Evolutionary conservation across 1,284 basidiomycete species (phyloP), one percentile per base, ranked within the genome.

Genomic region (Singerocomus rubriflavus): DNA sequence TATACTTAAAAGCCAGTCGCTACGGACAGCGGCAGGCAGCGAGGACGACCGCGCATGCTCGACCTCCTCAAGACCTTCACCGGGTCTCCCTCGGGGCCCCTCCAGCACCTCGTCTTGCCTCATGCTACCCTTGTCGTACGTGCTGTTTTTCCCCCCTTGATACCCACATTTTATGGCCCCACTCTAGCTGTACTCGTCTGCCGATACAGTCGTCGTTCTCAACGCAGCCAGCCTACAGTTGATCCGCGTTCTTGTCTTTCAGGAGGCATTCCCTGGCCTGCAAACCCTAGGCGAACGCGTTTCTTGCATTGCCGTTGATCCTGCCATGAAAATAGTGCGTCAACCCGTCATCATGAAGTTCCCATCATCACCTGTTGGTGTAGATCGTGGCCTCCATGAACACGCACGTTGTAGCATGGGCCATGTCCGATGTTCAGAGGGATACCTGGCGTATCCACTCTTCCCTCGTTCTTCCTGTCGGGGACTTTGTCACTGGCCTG

Each of bases 361-460:
- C 43, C 41, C 44, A 29, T 53, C 40, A 49, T 51, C 46, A 54
- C 40, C 44, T 44, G 50, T 44, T 44, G 42, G 48, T 30, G 29
- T 30, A 30, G 29, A 30, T 30, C 29, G 29, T 30, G 29, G 29
- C 29, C 11, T 30, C 29, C 29, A 30, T 30, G 29, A 30, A 30
- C 29, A 30, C 29, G 29, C 29, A 11, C 29, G 5, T 30, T 30
- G 29, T 11, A 30, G 29, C 29, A 30, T 30, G 29, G 29, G 6
- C 29, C 29, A 30, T 30, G 29, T 30, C 29, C 29, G 29, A 30
- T 11, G 11, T 30, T 11, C 29, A 30, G 29, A 30, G 21, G 42
- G 75, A 80, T 56, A 71, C 74, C 7, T 91, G 88, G 86, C 78
- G 82, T 37, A 77, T 93, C 5, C 91, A 93, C 65, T 93, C 91